Base-by-base conservation (phyloP, 495 filamentous ascomycete genomes). In the Melanomma pulvis-pyrius region DNA sequence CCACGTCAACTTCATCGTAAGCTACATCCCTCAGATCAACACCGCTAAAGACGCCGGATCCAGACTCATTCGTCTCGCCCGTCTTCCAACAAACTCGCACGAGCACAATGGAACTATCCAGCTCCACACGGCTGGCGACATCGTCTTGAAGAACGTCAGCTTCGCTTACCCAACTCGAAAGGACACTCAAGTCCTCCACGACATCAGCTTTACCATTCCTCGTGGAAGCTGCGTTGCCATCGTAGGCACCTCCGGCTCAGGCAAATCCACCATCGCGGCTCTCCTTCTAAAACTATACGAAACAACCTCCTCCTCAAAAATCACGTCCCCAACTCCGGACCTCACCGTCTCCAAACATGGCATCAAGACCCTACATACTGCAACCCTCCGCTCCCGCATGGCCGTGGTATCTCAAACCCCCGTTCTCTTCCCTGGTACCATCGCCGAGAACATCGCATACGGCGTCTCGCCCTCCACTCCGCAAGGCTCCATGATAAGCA, bases 251-350 rank as follows among this genome's bases (percentile, higher is more conserved):
- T 97, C 92, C 0, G 96, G 96, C 0, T 90, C 86, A 25, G 93
- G 94, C 0, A 98, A 98, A 79, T 92, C 88, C 15, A 98, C 96
- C 0, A 83, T 97, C 46, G 84, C 87, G 0, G 86, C 87, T 0
- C 77, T 98, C 0, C 81, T 98, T 0, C 76, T 94, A 0, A 82
- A 84, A 1, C 81, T 92, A 19, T 91, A 91, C 69, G 70, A 76
- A 22, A 76, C 78, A 4, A 49, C 39, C 34, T 21, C 62, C 4
- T 19, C 67, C 71, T 17, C 72, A 74, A 21, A 59, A 75, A 0
- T 74, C 63, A 63, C 73, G 22, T 15, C 19, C 13, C 24, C 24
- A 19, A 2, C 12, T 9, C 76, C 74, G 0, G 67, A 68, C 8
- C 67, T 97, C 2, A 84, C 82, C 29, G 83, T 92, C 61, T 81